Percentiles rank a stretch among this genome's conserved stretches.
Conservation (phyloP, 2,329 filamentous ascomycete species). For the Chaetoscypha palmicola region DNA sequence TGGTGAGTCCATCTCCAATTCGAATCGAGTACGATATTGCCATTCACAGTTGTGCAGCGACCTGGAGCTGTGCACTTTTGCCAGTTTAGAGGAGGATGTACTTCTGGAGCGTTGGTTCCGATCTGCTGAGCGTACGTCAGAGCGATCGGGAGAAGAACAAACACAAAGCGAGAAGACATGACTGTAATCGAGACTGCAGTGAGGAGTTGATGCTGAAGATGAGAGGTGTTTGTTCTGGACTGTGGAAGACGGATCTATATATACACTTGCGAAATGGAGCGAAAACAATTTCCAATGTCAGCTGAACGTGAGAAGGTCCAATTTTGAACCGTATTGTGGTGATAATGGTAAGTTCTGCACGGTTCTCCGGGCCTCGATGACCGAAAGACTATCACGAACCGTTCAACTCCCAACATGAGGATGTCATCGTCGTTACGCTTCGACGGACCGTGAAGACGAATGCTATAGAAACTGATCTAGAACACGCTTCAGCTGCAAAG, state of each 20-base stretch:
- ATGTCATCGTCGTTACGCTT: background rate
- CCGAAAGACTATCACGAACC: background rate
- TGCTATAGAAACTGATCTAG: background rate
- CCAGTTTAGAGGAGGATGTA: constrained; percentile 46
- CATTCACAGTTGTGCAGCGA: constrained; percentile 41
- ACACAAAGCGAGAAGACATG: constrained; percentile 29
- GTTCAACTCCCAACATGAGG: background rate
- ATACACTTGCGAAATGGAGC: too few relatives aligned
- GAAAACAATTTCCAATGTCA: too few relatives aligned
- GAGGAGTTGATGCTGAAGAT: background rate
- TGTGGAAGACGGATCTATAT: background rate
- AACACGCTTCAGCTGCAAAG: too few relatives aligned
- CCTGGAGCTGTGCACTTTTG: constrained; percentile 42
- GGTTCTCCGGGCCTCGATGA: background rate
- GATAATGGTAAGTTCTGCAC: background rate
- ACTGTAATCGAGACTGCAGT: background rate
- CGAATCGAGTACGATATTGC: constrained; percentile 45
- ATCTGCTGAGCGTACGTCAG: constrained; percentile 41
- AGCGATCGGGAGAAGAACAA: constrained; percentile 34
- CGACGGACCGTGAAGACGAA: background rate
- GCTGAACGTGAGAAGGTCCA: too few relatives aligned
- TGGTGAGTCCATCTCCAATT: constrained; percentile 54
- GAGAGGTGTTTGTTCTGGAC: background rate
- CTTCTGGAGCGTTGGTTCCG: constrained; percentile 39
- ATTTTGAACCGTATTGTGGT: too few relatives aligned